phyloP scores from a whole-genome alignment of 768 basidiomycete species.

The Russula griseocarnosa region DNA sequence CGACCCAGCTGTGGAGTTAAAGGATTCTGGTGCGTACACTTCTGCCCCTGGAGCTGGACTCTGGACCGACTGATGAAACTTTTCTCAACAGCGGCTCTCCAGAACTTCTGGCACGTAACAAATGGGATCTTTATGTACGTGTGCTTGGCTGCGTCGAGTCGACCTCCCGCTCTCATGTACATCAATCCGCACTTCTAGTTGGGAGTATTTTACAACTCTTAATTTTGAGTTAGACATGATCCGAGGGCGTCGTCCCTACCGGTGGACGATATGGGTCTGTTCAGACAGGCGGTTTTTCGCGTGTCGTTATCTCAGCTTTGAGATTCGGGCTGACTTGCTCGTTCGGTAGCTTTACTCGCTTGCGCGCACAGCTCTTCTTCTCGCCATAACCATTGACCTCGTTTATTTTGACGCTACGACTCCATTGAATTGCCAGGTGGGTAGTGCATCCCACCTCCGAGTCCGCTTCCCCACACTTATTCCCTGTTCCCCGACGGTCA shows the following conservation, averaged over 20 bases:
- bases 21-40: background rate
- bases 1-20: background rate
- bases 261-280: constrained; percentile 19
- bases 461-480: too few relatives aligned
- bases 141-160: too few relatives aligned
- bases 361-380: background rate
- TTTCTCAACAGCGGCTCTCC: background rate
- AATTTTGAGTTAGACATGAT: background rate
- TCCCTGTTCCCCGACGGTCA: too few relatives aligned
- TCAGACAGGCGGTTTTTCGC: background rate
- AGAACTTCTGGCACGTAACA: background rate
- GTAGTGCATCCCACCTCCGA: background rate
- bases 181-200: constrained; percentile 1
- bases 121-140: constrained; percentile 6
- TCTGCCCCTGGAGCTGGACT: background rate
- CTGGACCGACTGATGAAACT: background rate
- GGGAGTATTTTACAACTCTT: background rate
- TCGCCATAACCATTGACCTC: background rate
- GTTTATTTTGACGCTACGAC: background rate
- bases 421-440: background rate
- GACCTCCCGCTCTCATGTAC: background rate
- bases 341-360: background rate
- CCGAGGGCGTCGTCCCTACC: constrained; percentile 7
- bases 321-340: too few relatives aligned
- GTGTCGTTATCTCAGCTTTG: background rate